These are phyloP conservation scores for Groenewaldozyma sp. DNA, from an alignment of 1,139 yeast species.

Conservation along the genomic window DNA sequence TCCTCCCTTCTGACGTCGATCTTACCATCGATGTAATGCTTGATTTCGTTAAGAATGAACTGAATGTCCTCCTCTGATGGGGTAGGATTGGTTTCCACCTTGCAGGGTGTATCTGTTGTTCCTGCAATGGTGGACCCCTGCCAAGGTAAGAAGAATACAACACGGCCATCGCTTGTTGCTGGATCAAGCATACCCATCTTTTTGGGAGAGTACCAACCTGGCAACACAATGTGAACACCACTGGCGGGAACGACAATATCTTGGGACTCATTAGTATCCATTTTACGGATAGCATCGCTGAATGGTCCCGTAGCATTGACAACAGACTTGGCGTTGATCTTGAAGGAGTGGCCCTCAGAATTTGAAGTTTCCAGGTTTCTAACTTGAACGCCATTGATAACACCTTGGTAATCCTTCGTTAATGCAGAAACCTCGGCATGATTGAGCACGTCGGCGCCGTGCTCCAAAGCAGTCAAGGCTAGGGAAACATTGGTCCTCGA, in stretches of 20 bases:
- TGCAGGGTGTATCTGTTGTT: constrained; percentile 84
- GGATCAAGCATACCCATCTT: constrained; percentile 88
- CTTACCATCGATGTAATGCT: constrained; percentile 64
- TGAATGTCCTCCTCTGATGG: constrained; percentile 87
- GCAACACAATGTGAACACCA: constrained; percentile 88
- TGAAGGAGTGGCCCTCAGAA: constrained; percentile 16
- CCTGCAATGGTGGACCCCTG: constrained; percentile 96
- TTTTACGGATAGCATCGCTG: constrained; percentile 73
- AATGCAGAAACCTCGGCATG: constrained; percentile 75
- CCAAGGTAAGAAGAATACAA: constrained; percentile 96
- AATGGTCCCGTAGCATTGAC: constrained; percentile 95
- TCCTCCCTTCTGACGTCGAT: constrained; percentile 86
- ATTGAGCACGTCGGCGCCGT: constrained; percentile 86
- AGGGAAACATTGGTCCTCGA: constrained; percentile 82
- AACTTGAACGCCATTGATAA: constrained; percentile 68
- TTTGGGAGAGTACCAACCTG: constrained; percentile 85
- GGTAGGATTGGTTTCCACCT: constrained; percentile 50
- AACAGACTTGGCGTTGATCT: constrained; percentile 61
- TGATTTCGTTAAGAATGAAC: constrained; percentile 79
- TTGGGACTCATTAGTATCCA: constrained; percentile 48
- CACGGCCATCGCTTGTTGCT: constrained; percentile 89
- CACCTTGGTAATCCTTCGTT: constrained; percentile 51
- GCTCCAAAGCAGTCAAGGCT: constrained; percentile 75
- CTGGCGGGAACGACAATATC: constrained; percentile 90
- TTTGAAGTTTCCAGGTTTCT: constrained; percentile 65